Conservation (phyloP, 306 rosid genomes). For the Quillaja saponaria region DNA sequence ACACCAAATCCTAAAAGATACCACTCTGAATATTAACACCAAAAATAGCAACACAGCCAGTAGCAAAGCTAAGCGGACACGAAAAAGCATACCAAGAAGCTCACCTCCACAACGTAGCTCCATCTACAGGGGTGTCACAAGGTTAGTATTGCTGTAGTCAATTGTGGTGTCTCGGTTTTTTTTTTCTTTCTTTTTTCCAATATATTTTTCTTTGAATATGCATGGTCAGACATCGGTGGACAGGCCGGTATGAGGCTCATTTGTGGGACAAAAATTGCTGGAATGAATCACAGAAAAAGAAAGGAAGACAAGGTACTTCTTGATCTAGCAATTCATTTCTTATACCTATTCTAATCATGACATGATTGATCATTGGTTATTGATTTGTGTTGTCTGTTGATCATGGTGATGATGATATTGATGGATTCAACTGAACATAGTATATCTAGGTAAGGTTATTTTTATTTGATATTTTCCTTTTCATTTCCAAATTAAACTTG, state of each 20-base stretch:
- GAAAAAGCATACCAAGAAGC: slow-evolving; percentile 63
- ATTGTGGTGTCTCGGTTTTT: neutral
- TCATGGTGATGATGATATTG: slow-evolving; percentile 1
- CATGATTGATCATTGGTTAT: neutral
- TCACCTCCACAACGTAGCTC: slow-evolving; percentile 89
- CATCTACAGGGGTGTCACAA: slow-evolving; percentile 79
- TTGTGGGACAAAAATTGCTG: slow-evolving; percentile 95
- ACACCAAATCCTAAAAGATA: slow-evolving; percentile 41
- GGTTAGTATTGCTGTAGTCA: slow-evolving; percentile 36
- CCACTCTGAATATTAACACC: slow-evolving; percentile 19
- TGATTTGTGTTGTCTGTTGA: neutral
- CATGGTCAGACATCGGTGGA: slow-evolving; percentile 99
- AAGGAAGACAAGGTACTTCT: slow-evolving; percentile 93
- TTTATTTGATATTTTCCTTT: neutral
- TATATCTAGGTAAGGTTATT: slow-evolving; percentile 69
- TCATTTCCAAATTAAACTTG: neutral
- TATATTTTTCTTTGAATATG: neutral
- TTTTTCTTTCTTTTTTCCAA: too few species aligned
- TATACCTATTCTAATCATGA: neutral
- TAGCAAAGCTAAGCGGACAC: slow-evolving; percentile 54
- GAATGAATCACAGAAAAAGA: slow-evolving; percentile 86
- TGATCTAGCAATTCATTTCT: neutral
- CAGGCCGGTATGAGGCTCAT: slow-evolving; percentile 95
- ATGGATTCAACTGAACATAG: slow-evolving; percentile 52
- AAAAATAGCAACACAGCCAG: slow-evolving; percentile 1